These are phyloP conservation scores for Puccinia triticina DNA, from an alignment of 1,284 basidiomycete species.

Conservation along the genomic window DNA sequence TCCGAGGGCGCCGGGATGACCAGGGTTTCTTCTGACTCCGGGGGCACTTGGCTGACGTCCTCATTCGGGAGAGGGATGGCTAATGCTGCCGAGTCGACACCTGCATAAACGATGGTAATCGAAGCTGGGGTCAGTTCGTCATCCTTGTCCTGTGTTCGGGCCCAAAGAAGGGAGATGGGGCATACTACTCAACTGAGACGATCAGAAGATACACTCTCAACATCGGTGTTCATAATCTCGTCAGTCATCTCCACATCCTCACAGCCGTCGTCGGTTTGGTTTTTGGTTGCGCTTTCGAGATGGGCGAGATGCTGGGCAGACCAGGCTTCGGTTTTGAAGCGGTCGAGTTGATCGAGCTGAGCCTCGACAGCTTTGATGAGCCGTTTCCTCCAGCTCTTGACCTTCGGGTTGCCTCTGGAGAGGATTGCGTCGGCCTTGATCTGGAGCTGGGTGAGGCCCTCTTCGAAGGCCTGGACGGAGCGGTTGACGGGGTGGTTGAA, in stretches of 20 bases:
- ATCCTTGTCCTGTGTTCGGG: background rate
- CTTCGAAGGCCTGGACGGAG: slow-evolving; percentile 37
- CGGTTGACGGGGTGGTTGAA: slow-evolving; percentile 40
- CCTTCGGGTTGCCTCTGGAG: slow-evolving; percentile 40
- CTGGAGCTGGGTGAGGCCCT: slow-evolving; percentile 34
- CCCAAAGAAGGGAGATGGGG: background rate
- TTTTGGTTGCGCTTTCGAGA: background rate
- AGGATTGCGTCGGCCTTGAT: slow-evolving; percentile 47
- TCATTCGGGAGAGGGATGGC: background rate
- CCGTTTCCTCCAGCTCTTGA: slow-evolving; percentile 41
- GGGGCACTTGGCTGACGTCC: background rate
- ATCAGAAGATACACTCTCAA: slow-evolving; percentile 36
- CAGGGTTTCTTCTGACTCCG: background rate
- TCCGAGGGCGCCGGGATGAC: background rate
- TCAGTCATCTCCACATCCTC: slow-evolving; percentile 23
- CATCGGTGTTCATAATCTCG: slow-evolving; percentile 35
- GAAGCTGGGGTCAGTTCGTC: background rate
- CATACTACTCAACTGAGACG: slow-evolving; percentile 19
- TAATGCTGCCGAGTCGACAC: background rate
- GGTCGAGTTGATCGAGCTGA: slow-evolving; percentile 46
- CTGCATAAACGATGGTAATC: background rate
- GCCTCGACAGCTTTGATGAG: slow-evolving; percentile 37
- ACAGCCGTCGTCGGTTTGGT: background rate
- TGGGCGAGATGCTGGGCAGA: slow-evolving; percentile 21
- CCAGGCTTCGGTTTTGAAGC: slow-evolving; percentile 43